Percentiles rank a stretch among this genome's conserved stretches.
phyloP scores from a whole-genome alignment of 306 rosid genomes.

The Vigna trinervia region DNA sequence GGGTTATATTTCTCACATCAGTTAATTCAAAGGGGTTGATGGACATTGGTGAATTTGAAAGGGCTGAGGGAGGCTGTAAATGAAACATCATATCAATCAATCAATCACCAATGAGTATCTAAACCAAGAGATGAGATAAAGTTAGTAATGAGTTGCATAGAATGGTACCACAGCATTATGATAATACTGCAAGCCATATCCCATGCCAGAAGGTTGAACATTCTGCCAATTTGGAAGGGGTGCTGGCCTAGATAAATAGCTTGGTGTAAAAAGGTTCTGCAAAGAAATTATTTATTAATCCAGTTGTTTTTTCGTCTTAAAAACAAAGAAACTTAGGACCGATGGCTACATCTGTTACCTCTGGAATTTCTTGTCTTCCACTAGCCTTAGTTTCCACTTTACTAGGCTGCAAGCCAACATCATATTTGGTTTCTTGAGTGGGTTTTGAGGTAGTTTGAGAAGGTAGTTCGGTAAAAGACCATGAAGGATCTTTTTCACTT shows the following conservation, averaged over 20 bases:
- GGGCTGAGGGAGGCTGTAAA: constrained; percentile 59
- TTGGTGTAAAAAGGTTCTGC: constrained; percentile 79
- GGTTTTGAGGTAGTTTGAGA: constrained; percentile 51
- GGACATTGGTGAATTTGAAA: constrained; percentile 51
- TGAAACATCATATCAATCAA: constrained; percentile 36
- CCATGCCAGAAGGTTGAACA: constrained; percentile 61
- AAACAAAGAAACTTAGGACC: constrained; percentile 22
- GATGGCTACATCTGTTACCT: constrained; percentile 50
- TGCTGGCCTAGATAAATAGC: constrained; percentile 54
- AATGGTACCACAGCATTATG: constrained; percentile 57
- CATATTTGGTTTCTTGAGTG: constrained; percentile 45
- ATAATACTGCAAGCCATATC: constrained; percentile 67
- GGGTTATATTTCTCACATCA: constrained; percentile 49
- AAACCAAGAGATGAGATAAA: constrained; percentile 5
- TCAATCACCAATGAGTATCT: constrained; percentile 22
- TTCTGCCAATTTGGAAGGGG: constrained; percentile 63
- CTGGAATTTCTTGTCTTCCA: constrained; percentile 77
- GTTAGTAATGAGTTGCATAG: constrained; percentile 5
- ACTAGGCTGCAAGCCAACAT: constrained; percentile 46
- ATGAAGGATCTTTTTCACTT: constrained; percentile 44
- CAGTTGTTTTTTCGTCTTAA: neutral
- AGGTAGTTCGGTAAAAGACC: constrained; percentile 43
- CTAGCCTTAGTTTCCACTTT: constrained; percentile 46
- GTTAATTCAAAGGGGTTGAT: constrained; percentile 72
- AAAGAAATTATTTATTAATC: constrained; percentile 40